These are phyloP conservation scores for Penicillium sp. DNA, from an alignment of 2,329 filamentous ascomycete species.

Conservation along the genomic window DNA sequence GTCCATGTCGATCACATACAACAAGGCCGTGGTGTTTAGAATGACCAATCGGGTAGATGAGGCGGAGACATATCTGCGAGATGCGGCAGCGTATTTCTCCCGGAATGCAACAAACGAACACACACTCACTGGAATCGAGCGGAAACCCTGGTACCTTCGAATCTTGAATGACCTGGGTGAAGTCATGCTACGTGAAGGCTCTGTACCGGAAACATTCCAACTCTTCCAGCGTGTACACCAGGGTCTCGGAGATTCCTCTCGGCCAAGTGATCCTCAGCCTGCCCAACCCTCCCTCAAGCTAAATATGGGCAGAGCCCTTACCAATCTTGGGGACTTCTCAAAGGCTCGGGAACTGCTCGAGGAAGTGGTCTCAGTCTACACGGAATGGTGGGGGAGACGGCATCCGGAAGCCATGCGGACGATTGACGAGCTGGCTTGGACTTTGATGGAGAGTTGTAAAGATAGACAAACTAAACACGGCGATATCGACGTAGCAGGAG, in stretches of 20 bases:
- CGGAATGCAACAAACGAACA: not conserved
- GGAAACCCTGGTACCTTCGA: not conserved
- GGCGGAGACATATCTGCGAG: not conserved
- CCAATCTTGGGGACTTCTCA: not conserved
- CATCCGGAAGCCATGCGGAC: not conserved
- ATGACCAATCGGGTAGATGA: not conserved
- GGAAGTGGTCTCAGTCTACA: not conserved
- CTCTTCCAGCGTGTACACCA: not conserved
- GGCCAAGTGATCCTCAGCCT: not conserved
- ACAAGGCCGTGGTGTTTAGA: not conserved
- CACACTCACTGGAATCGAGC: not conserved
- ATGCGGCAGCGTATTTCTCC: not conserved
- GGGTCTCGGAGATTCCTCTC: not conserved
- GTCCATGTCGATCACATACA: not conserved
- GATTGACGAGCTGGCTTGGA: constrained; percentile 1
- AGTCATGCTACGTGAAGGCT: constrained; percentile 1
- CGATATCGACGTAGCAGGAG: not conserved
- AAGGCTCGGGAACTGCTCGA: not conserved
- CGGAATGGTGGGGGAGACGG: not conserved
- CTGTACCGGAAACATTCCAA: not conserved
- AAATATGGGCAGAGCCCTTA: not conserved
- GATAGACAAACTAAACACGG: not conserved
- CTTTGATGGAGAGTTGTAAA: not conserved
- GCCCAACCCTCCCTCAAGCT: not conserved
- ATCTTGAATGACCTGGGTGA: not conserved